Percentiles rank a stretch among this genome's conserved stretches.
These are phyloP conservation scores for Fraxinus velutina DNA, from an alignment of 305 asterid species.

Conservation along the genomic window DNA sequence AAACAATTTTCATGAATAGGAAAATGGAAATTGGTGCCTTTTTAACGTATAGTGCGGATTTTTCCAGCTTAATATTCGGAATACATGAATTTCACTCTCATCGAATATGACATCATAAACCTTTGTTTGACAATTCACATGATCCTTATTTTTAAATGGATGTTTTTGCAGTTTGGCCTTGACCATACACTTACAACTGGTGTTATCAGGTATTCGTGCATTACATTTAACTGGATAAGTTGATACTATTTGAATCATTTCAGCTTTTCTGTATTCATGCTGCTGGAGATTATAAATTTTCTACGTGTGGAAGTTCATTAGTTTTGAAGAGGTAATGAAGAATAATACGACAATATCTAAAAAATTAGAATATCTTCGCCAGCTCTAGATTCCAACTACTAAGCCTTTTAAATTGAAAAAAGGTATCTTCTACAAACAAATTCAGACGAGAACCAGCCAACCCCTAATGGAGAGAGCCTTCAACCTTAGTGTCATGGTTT, in stretches of 20 bases:
- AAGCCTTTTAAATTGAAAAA: background rate
- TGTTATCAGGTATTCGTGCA: constrained; percentile 72
- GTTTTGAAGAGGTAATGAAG: constrained; percentile 13
- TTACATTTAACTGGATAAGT: constrained; percentile 6
- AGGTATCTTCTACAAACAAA: background rate
- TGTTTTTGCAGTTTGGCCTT: constrained; percentile 82
- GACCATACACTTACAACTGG: constrained; percentile 99
- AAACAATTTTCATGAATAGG: background rate
- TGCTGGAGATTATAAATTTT: constrained; percentile 6
- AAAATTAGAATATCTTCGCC: background rate
- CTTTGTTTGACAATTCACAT: constrained; percentile 24
- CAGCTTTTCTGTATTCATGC: constrained; percentile 9
- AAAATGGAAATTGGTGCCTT: background rate
- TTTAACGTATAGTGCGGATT: background rate
- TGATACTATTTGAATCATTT: background rate
- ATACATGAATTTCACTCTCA: constrained; percentile 12
- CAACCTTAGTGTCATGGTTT: background rate
- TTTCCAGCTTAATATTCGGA: background rate
- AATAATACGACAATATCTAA: background rate
- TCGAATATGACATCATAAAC: background rate
- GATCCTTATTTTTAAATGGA: constrained; percentile 17
- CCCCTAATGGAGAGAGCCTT: background rate
- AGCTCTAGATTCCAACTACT: background rate
- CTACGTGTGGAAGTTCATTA: background rate
- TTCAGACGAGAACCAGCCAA: background rate